Evolutionary conservation across 2,329 filamentous ascomycete genomes (phyloP), one percentile per base, ranked within the genome.

Genomic region (Ophiobolus disseminans): DNA sequence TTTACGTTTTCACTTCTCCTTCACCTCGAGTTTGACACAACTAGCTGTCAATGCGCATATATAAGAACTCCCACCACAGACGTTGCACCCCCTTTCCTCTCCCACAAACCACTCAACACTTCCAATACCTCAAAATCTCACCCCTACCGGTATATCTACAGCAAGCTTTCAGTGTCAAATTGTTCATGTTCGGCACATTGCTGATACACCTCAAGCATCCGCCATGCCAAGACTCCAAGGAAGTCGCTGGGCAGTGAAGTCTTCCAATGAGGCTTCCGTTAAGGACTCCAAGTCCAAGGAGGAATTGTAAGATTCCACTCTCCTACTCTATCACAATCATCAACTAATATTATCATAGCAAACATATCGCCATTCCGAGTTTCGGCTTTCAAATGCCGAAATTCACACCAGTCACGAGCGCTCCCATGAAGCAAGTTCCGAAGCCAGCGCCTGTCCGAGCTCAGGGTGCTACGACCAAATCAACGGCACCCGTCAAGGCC

Each of bases 381-480:
- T 45, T 40, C 13, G 43, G 23, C n/a, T 40, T 40, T 23, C 21
- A 17, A n/a, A 40, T 40, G 23, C 23, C 37, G 7, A 16, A 9
- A 8, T 26, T 28, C 16, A 17, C 11, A 8, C n/a, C 37, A 23
- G 7, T 23, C 4, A 40, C 17, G 37, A 21, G 10, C 6, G 26
- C 16, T 23, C 37, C 37, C 7, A 3, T 16, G 9, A 26, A 28
- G 17, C 20, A 26, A 28, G n/a, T 7, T 17, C n/a, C 20, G 28
- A 23, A 7, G 5, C 13, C 22, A 5, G 5, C 22, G 11, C 37
- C 30, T 14, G n/a, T 7, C 16, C 4, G n/a, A 14, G n/a, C 16
- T 14, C 10, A 32, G 30, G 3, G n/a, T 9, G 9, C 25, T 10
- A n/a, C n/a, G 8, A 32, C 3, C 3, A 2, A 11, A 3, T 14